Percentiles rank a stretch among this genome's conserved stretches.
These are phyloP conservation scores for Aspergillus sclerotioniger DNA, from an alignment of 495 filamentous ascomycete genomes.

Conservation along the genomic window DNA sequence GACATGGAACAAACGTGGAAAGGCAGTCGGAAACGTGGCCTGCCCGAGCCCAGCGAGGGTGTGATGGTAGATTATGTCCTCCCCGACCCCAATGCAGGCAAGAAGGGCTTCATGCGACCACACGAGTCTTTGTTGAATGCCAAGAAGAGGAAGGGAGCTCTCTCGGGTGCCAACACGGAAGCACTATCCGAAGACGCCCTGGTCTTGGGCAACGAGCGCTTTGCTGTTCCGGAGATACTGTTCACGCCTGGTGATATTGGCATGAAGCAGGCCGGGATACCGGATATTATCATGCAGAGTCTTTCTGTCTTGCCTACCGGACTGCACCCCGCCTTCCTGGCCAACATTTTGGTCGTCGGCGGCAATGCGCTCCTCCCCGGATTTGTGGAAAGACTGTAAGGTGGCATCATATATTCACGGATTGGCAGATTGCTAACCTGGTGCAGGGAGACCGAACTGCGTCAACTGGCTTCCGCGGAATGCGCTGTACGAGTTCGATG, in stretches of 20 bases:
- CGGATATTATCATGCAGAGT: constrained; percentile 77
- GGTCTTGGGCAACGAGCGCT: constrained; percentile 87
- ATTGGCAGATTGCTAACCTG: constrained; percentile 11
- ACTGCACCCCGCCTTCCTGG: constrained; percentile 73
- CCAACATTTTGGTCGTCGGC: constrained; percentile 86
- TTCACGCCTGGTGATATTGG: constrained; percentile 87
- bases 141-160: constrained; percentile 56
- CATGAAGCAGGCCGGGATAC: constrained; percentile 78
- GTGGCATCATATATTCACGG: neutral
- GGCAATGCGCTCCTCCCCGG: constrained; percentile 79
- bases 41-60: constrained; percentile 50
- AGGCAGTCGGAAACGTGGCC: constrained; percentile 55
- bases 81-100: constrained; percentile 79
- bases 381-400: constrained; percentile 75
- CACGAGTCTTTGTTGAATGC: constrained; percentile 66
- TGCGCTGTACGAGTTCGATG: constrained; percentile 71
- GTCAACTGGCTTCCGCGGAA: constrained; percentile 70
- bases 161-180: constrained; percentile 50
- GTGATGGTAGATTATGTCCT: constrained; percentile 91
- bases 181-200: constrained; percentile 73
- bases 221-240: constrained; percentile 84
- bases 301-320: constrained; percentile 72
- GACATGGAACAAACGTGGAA: constrained; percentile 88
- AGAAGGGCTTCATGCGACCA: constrained; percentile 69
- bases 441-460: constrained; percentile 64